These are phyloP conservation scores for Apiotrichum gamsii DNA, from an alignment of 1,284 basidiomycete genomes.

Conservation along the genomic window DNA sequence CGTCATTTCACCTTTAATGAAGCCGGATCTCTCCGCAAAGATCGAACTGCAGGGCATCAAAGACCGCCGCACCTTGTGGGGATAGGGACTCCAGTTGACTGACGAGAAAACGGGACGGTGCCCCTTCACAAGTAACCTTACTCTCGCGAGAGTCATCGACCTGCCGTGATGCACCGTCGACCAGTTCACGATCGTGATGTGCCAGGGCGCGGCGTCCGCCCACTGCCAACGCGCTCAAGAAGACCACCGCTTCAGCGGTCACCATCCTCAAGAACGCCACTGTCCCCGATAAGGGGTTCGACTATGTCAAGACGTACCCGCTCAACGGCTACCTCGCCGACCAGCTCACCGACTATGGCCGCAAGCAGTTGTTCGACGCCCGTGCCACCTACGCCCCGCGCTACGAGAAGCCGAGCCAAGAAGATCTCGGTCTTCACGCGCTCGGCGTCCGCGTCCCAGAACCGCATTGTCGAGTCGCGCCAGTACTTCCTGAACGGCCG, in stretches of 20 bases:
- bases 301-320: constrained; percentile 5
- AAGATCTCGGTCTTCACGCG: constrained; percentile 3
- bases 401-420: constrained; percentile 1
- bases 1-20: no score
- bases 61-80: no score
- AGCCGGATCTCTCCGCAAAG: no score
- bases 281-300: neutral
- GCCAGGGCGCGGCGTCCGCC: constrained; percentile 18
- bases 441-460: constrained; percentile 2
- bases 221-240: constrained; percentile 6
- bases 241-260: constrained; percentile 4
- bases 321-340: constrained; percentile 4
- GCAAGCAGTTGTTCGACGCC: constrained; percentile 6
- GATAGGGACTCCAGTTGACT: no score
- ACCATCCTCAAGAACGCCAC: constrained; percentile 9
- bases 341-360: constrained; percentile 10
- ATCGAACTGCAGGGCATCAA: no score
- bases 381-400: constrained; percentile 1
- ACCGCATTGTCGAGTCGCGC: constrained; percentile 13
- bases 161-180: constrained; percentile 6
- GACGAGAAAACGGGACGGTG: no score
- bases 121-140: no score
- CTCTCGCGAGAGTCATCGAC: constrained; percentile 6
- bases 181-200: constrained; percentile 10
- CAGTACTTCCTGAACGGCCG: constrained; percentile 13